phyloP scores from a whole-genome alignment of 331 rosid genomes.

The Pyrus hybrid region DNA sequence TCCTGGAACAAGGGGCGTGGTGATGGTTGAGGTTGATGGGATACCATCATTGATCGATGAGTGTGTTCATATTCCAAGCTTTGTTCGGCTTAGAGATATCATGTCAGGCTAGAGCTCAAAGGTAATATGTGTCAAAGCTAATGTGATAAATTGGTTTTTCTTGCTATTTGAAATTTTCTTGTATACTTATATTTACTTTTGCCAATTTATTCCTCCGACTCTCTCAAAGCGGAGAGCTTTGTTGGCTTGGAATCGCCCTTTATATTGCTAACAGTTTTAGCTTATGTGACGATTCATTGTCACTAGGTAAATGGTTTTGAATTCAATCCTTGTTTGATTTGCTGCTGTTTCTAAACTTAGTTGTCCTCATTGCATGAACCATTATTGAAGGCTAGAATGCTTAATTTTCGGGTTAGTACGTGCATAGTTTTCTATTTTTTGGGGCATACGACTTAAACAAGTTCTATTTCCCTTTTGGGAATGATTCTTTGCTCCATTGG shows the following conservation, averaged over 20 bases:
- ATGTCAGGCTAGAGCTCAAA: background rate
- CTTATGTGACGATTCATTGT: background rate
- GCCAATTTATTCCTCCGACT: too few relatives aligned
- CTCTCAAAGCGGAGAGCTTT: too few relatives aligned
- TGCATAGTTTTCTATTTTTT: background rate
- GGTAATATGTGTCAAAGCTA: background rate
- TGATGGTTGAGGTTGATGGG: background rate
- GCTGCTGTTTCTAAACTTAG: background rate
- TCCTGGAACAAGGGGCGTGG: background rate
- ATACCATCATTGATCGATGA: background rate
- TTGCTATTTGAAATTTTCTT: too few relatives aligned
- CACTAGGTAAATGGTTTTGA: background rate
- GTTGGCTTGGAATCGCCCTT: too few relatives aligned
- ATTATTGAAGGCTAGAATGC: background rate
- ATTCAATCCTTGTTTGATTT: background rate
- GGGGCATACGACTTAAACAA: background rate
- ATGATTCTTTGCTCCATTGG: too few relatives aligned
- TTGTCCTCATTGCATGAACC: background rate
- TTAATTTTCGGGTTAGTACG: background rate
- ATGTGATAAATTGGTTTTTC: too few relatives aligned
- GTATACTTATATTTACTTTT: background rate
- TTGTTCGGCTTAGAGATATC: background rate
- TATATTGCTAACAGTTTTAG: background rate
- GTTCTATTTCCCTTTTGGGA: too few relatives aligned
- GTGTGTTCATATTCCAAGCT: slow-evolving; percentile 2